These are phyloP conservation scores for Gymnopilus dilepis DNA, from an alignment of 768 basidiomycete genomes.

Conservation along the genomic window DNA sequence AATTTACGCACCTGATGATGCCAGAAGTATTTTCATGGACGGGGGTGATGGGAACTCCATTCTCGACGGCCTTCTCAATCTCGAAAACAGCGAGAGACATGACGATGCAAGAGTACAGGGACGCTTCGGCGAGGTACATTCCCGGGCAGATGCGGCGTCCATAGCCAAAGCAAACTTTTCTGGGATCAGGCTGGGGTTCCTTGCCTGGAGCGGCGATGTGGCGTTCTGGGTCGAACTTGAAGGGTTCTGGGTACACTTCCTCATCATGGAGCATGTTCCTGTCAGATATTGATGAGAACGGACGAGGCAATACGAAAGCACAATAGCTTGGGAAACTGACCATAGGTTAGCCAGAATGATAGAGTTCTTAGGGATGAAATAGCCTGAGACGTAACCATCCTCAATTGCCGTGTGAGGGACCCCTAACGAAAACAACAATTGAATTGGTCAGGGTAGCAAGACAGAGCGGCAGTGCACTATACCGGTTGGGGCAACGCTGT, in stretches of 20 bases:
- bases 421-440: constrained; percentile 30
- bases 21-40: constrained; percentile 50
- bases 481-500: constrained; percentile 52
- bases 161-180: constrained; percentile 49
- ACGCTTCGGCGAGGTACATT: constrained; percentile 56
- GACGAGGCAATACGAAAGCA: background rate
- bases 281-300: background rate
- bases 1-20: constrained; percentile 45
- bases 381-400: constrained; percentile 48
- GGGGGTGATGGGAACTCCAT: constrained; percentile 51
- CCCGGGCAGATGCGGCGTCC: constrained; percentile 55
- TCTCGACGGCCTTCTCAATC: constrained; percentile 48
- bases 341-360: constrained; percentile 54
- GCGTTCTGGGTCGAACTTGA: constrained; percentile 54
- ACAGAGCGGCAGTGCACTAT: background rate
- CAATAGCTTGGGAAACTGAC: constrained; percentile 29
- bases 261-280: constrained; percentile 64
- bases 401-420: constrained; percentile 51
- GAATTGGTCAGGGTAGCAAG: background rate
- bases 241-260: constrained; percentile 52
- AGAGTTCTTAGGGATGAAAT: constrained; percentile 54
- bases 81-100: constrained; percentile 55
- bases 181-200: constrained; percentile 44
- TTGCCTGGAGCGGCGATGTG: constrained; percentile 38
- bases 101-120: constrained; percentile 48